Conservation (phyloP, 1,139 yeast species). For the Yarrowia galli region DNA sequence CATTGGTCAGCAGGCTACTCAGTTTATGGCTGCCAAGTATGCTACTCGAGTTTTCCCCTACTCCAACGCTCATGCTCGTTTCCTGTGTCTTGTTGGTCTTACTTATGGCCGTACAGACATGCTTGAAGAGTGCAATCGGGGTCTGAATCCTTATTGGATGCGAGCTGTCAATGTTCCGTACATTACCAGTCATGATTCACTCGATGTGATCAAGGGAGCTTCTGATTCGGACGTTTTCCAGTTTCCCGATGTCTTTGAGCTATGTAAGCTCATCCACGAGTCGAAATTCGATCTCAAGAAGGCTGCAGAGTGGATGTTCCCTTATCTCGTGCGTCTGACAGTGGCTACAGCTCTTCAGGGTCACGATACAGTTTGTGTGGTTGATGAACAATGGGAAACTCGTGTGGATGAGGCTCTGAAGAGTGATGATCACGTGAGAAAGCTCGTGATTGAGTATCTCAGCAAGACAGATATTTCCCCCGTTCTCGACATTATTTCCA, state of each 20-base stretch:
- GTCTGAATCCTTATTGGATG: conserved; percentile 81
- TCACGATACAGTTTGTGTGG: conserved; percentile 62
- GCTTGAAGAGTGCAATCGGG: conserved; percentile 80
- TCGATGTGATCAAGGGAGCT: conserved; percentile 39
- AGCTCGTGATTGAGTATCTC: conserved; percentile 49
- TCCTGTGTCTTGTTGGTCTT: conserved; percentile 72
- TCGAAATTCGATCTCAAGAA: conserved; percentile 15
- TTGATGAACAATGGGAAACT: conserved; percentile 78
- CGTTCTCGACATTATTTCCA: conserved; percentile 20
- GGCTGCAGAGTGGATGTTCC: conserved; percentile 22
- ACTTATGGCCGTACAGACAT: conserved; percentile 68
- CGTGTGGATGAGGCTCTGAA: conserved; percentile 77
- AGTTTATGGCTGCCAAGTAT: conserved; percentile 48
- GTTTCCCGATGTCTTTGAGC: conserved; percentile 49
- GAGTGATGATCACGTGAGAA: conserved; percentile 62
- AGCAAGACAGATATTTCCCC: conserved; percentile 20
- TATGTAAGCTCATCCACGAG: conserved; percentile 42
- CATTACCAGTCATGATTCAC: conserved; percentile 36
- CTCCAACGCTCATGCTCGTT: conserved; percentile 70
- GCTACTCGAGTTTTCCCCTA: conserved; percentile 73
- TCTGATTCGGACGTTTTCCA: conserved; percentile 38
- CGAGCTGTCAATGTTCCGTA: conserved; percentile 47
- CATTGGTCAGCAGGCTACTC: conserved; percentile 23
- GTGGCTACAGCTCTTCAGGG: conserved; percentile 68
- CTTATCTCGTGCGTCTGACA: conserved; percentile 57